A percentile compares a stretch with the other conserved stretches of the same genome.
Conservation (phyloP, 2,329 filamentous ascomycete genomes). For the Paramyrothecium sp. region DNA sequence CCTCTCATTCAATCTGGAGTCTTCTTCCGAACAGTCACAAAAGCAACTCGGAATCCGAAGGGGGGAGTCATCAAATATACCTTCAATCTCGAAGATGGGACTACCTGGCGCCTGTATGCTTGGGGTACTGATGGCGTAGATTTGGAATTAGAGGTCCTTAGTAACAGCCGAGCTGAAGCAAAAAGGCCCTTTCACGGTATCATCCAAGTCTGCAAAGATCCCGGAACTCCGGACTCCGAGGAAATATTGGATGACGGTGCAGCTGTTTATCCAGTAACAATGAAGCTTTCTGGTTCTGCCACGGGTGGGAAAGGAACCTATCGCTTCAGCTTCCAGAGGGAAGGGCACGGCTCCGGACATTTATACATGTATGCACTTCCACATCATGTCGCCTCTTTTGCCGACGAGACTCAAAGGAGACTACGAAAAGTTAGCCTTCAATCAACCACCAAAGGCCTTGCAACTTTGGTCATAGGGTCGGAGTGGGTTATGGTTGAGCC, state of each 20-base stretch:
- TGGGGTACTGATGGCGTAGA: slow-evolving; percentile 56
- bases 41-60: slow-evolving; percentile 54
- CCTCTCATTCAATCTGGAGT: slow-evolving; percentile 74
- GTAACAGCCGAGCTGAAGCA: slow-evolving; percentile 64
- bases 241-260: slow-evolving; percentile 70
- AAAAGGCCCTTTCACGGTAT: slow-evolving; percentile 69
- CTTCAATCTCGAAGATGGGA: slow-evolving; percentile 68
- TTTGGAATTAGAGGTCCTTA: slow-evolving; percentile 66
- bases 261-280: slow-evolving; percentile 70
- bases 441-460: slow-evolving; percentile 82
- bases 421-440: slow-evolving; percentile 61
- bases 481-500: slow-evolving; percentile 77
- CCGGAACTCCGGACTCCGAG: slow-evolving; percentile 55
- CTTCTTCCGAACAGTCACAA: slow-evolving; percentile 68
- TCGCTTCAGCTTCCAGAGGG: slow-evolving; percentile 69
- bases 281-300: slow-evolving; percentile 62
- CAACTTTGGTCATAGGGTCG: slow-evolving; percentile 69
- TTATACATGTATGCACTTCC: slow-evolving; percentile 86
- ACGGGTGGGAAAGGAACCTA: slow-evolving; percentile 66
- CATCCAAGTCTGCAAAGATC: slow-evolving; percentile 81
- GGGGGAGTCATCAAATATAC: slow-evolving; percentile 73
- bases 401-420: slow-evolving; percentile 49
- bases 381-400: slow-evolving; percentile 79
- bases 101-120: slow-evolving; percentile 79
- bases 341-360: slow-evolving; percentile 56